phyloP scores from a whole-genome alignment of 1,139 yeast genomes.

The Waltiozyma sp. region DNA sequence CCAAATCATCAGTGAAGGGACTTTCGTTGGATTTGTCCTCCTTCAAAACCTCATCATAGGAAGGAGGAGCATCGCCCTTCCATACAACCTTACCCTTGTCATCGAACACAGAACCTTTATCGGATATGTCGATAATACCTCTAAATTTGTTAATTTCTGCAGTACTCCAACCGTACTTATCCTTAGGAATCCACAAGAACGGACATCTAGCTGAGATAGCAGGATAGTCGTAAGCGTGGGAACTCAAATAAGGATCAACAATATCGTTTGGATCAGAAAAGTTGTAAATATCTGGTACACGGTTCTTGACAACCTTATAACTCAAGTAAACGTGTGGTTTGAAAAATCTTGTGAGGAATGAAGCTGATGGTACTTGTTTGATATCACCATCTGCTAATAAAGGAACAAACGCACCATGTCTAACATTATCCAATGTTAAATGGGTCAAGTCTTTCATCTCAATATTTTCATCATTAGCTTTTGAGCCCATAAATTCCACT shows the following conservation, averaged over 20 bases:
- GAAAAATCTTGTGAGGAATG: conserved; percentile 36
- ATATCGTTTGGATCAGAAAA: conserved; percentile 27
- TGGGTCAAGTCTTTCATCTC: conserved; percentile 15
- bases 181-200: conserved; percentile 78
- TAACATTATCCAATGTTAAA: conserved; percentile 10
- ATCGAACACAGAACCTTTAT: conserved; percentile 53
- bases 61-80: conserved; percentile 51
- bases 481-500: conserved; percentile 4
- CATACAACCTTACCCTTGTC: conserved; percentile 46
- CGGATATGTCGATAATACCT: conserved; percentile 43
- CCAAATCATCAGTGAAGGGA: background rate
- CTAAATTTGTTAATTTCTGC: conserved; percentile 41
- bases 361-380: conserved; percentile 22
- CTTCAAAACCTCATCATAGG: conserved; percentile 18
- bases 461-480: conserved; percentile 5
- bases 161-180: conserved; percentile 69
- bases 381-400: conserved; percentile 43
- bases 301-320: conserved; percentile 39
- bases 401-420: conserved; percentile 18
- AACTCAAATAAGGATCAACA: conserved; percentile 23
- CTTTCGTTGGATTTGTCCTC: background rate
- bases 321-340: conserved; percentile 58
- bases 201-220: conserved; percentile 59
- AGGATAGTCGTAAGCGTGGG: conserved; percentile 65
- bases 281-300: conserved; percentile 43